A percentile compares a stretch with the other conserved stretches of the same genome.
phyloP scores from a whole-genome alignment of 306 rosid genomes.

The Echinosophora koreensis region DNA sequence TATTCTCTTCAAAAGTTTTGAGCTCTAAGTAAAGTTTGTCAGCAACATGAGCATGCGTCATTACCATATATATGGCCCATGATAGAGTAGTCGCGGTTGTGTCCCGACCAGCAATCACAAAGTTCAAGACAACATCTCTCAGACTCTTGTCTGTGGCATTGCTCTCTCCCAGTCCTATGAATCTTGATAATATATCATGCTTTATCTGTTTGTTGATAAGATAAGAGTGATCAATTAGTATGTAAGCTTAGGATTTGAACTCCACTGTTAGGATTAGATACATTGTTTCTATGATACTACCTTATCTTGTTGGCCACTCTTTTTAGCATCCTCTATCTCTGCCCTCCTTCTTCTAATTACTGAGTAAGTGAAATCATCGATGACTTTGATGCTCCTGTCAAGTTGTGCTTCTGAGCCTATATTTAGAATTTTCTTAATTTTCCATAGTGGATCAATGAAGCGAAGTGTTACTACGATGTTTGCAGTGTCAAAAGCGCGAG shows the following conservation, averaged over 20 bases:
- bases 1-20: conserved; percentile 67
- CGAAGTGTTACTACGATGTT: conserved; percentile 89
- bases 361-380: conserved; percentile 85
- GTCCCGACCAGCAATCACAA: conserved; percentile 97
- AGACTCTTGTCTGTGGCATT: conserved; percentile 74
- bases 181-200: conserved; percentile 89
- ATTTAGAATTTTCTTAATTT: conserved; percentile 68
- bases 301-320: conserved; percentile 54
- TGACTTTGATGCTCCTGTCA: conserved; percentile 70
- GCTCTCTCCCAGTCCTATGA: conserved; percentile 72
- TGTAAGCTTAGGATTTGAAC: neutral
- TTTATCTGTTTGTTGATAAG: conserved; percentile 61
- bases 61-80: conserved; percentile 91
- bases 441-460: conserved; percentile 91
- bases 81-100: conserved; percentile 95
- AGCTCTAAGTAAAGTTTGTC: conserved; percentile 81
- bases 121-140: conserved; percentile 88
- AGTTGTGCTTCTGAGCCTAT: conserved; percentile 91
- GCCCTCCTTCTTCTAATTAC: conserved; percentile 80
- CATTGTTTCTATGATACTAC: conserved; percentile 45
- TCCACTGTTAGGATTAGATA: neutral
- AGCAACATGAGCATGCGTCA: conserved; percentile 75
- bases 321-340: conserved; percentile 68
- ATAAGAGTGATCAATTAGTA: neutral
- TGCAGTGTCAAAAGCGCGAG: conserved; percentile 86